phyloP scores from a whole-genome alignment of 306 rosid genomes.

The Medicago lupulina region DNA sequence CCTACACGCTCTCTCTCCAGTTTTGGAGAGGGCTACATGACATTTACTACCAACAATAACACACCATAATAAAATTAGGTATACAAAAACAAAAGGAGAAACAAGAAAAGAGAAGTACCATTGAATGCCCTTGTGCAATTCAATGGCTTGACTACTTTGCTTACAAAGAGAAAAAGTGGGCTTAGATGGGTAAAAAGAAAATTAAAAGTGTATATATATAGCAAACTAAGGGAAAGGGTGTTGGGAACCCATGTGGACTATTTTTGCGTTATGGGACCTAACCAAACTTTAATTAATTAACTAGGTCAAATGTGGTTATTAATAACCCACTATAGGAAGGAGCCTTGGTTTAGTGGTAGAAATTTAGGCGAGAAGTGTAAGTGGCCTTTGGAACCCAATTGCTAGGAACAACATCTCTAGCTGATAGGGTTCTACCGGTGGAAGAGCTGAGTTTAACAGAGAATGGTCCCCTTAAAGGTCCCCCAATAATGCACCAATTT shows the following conservation, averaged over 20 bases:
- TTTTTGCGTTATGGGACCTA: conserved; percentile 44
- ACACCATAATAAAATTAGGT: conserved; percentile 22
- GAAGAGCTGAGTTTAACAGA: conserved; percentile 83
- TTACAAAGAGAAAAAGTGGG: conserved; percentile 12
- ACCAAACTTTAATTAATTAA: conserved; percentile 43
- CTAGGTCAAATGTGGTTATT: conserved; percentile 31
- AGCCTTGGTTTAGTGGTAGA: conserved; percentile 41
- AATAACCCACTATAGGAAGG: conserved; percentile 21
- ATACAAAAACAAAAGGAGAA: conserved; percentile 15
- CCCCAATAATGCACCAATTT: conserved; percentile 75
- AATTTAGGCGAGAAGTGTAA: conserved; percentile 80
- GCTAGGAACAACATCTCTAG: conserved; percentile 76
- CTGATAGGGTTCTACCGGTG: conserved; percentile 65
- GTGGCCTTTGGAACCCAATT: conserved; percentile 90
- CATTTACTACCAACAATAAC: conserved; percentile 45
- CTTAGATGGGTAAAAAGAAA: conserved; percentile 18
- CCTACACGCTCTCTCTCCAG: conserved; percentile 79
- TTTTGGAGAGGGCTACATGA: conserved; percentile 84
- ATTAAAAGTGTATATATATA: conserved; percentile 22
- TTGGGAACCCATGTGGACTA: conserved; percentile 48
- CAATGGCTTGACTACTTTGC: conserved; percentile 51
- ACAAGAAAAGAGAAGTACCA: conserved; percentile 42
- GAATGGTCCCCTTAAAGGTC: conserved; percentile 80
- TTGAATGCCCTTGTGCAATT: conserved; percentile 59
- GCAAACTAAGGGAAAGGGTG: conserved; percentile 33